Conservation (phyloP, 495 filamentous ascomycete genomes). For the Lindgomyces ingoldianus region DNA sequence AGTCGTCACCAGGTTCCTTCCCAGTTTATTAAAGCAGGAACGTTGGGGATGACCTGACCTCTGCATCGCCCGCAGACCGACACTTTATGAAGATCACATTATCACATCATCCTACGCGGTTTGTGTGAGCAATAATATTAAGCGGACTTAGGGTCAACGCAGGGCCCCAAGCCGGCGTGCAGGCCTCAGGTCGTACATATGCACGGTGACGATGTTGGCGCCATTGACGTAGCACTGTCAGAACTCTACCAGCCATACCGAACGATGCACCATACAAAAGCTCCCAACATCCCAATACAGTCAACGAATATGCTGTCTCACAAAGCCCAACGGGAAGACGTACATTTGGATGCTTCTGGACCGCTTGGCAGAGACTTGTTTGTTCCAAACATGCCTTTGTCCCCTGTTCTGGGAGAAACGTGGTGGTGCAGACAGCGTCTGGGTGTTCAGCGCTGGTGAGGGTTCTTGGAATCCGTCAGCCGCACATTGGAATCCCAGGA, state of each 20-base stretch:
- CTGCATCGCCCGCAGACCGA: too few relatives aligned
- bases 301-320: conserved; percentile 22
- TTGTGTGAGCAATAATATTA: too few relatives aligned
- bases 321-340: conserved; percentile 16
- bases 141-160: conserved; percentile 8
- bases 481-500: too few relatives aligned
- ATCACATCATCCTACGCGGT: too few relatives aligned
- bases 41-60: neutral
- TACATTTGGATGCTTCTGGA: conserved; percentile 28
- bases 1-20: neutral
- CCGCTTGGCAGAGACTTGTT: conserved; percentile 23
- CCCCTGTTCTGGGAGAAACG: too few relatives aligned
- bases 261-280: conserved; percentile 25
- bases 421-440: too few relatives aligned
- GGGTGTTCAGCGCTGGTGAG: too few relatives aligned
- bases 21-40: neutral
- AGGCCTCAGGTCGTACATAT: conserved; percentile 5
- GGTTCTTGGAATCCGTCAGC: too few relatives aligned
- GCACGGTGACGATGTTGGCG: conserved; percentile 28
- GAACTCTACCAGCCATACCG: too few relatives aligned
- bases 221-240: conserved; percentile 27
- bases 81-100: too few relatives aligned
- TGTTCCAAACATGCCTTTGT: too few relatives aligned
- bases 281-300: conserved; percentile 16
- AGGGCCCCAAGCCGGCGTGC: conserved; percentile 18